Evolutionary conservation across 2,329 filamentous ascomycete species (phyloP).

Genomic region (Meredithiella fracta): DNA sequence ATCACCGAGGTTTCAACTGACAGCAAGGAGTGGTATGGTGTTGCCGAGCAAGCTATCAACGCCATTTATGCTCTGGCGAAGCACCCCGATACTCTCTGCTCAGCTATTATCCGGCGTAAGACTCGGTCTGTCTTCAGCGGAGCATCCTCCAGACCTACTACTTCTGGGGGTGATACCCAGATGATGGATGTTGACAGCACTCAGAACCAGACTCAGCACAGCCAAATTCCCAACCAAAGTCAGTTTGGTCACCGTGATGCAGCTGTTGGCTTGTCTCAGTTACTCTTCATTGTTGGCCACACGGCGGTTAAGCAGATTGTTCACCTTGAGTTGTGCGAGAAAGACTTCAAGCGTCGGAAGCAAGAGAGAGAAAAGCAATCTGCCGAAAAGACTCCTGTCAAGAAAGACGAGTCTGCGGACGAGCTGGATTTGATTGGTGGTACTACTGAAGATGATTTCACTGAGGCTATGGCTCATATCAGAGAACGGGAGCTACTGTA

Average conservation of each 20-base stretch:
- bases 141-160: slow-evolving; percentile 21
- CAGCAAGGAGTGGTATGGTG: slow-evolving; percentile 89
- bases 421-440: slow-evolving; percentile 94
- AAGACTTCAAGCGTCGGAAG: slow-evolving; percentile 95
- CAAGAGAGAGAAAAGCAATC: slow-evolving; percentile 63
- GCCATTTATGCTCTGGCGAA: slow-evolving; percentile 90
- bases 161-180: slow-evolving; percentile 22
- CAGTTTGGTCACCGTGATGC: slow-evolving; percentile 33
- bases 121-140: slow-evolving; percentile 60
- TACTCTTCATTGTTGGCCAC: slow-evolving; percentile 89
- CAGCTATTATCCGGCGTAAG: slow-evolving; percentile 75
- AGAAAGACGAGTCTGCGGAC: slow-evolving; percentile 54
- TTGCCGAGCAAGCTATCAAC: slow-evolving; percentile 89
- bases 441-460: slow-evolving; percentile 87
- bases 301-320: slow-evolving; percentile 98
- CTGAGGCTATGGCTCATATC: slow-evolving; percentile 69
- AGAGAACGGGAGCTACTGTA: slow-evolving; percentile 71
- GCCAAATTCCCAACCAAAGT: slow-evolving; percentile 26
- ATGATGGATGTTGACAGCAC: slow-evolving; percentile 17
- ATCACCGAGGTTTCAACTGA: slow-evolving; percentile 76
- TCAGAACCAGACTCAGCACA: slow-evolving; percentile 21
- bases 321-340: slow-evolving; percentile 89
- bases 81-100: slow-evolving; percentile 84
- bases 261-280: slow-evolving; percentile 66
- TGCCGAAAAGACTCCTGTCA: slow-evolving; percentile 28